phyloP scores from a whole-genome alignment of 495 filamentous ascomycete species.

The Podospora bellae-mahoneyi region DNA sequence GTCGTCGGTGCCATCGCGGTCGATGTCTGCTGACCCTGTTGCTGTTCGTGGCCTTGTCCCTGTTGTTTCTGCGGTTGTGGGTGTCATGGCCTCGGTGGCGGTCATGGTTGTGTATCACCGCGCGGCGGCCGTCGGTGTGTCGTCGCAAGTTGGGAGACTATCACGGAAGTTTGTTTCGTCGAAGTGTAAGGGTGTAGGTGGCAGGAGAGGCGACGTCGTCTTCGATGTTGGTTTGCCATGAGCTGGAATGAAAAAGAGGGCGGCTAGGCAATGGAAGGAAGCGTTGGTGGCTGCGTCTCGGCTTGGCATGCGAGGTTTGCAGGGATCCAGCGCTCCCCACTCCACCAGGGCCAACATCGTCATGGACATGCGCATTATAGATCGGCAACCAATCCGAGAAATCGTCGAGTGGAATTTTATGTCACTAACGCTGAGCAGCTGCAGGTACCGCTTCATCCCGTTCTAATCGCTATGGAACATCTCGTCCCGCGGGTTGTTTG shows the following conservation, averaged over 20 bases:
- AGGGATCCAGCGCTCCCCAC: background rate
- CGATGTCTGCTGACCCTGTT: background rate
- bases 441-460: slow-evolving; percentile 8
- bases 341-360: background rate
- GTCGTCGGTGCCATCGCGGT: background rate
- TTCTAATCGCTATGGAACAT: slow-evolving; percentile 13
- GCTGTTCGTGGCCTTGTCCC: background rate
- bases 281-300: background rate
- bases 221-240: background rate
- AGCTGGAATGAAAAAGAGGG: slow-evolving; percentile 1
- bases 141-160: background rate
- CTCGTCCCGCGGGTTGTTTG: background rate
- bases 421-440: background rate
- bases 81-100: slow-evolving; percentile 12
- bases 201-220: background rate
- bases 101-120: slow-evolving; percentile 7
- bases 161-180: background rate
- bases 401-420: background rate
- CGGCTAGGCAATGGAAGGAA: background rate
- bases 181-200: background rate
- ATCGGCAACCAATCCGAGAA: slow-evolving; percentile 18
- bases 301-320: background rate
- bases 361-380: slow-evolving; percentile 16
- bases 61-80: slow-evolving; percentile 7
- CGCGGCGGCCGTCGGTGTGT: background rate